A percentile compares a stretch with the other conserved stretches of the same genome.
phyloP scores from a whole-genome alignment of 768 basidiomycete genomes.

The Kwoniella newhampshirensis region DNA sequence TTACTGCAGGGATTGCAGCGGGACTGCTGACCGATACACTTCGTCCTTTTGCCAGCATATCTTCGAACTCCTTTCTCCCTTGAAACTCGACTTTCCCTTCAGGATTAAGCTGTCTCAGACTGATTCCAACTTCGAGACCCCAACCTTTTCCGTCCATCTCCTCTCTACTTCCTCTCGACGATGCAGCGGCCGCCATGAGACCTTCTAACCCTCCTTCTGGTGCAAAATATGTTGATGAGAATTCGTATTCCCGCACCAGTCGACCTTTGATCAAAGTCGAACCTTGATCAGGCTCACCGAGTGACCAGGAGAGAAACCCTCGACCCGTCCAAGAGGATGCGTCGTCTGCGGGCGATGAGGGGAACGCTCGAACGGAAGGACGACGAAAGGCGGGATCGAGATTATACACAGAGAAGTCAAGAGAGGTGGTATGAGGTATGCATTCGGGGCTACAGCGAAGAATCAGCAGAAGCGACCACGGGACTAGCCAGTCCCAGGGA shows the following conservation, averaged over 20 bases:
- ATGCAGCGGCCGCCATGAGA: conserved; percentile 33
- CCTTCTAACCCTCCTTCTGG: conserved; percentile 42
- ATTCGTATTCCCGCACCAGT: conserved; percentile 34
- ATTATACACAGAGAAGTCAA: conserved; percentile 48
- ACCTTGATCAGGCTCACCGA: conserved; percentile 30
- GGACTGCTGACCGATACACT: neutral
- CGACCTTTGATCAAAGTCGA: conserved; percentile 38
- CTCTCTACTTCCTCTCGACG: conserved; percentile 3
- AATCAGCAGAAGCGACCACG: neutral
- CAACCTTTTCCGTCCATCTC: conserved; percentile 40
- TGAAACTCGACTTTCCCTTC: conserved; percentile 32
- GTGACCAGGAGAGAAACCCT: conserved; percentile 46
- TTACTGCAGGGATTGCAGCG: conserved; percentile 9
- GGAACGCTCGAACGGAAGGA: conserved; percentile 20
- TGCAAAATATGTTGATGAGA: conserved; percentile 24
- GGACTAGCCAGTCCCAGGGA: too few species aligned
- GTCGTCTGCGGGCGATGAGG: conserved; percentile 14
- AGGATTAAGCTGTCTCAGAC: conserved; percentile 34
- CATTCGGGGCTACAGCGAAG: conserved; percentile 39
- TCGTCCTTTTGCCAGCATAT: conserved; percentile 27
- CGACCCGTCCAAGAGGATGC: conserved; percentile 40
- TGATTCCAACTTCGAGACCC: conserved; percentile 45
- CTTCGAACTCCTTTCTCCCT: conserved; percentile 37
- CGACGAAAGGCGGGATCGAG: conserved; percentile 32
- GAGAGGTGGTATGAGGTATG: conserved; percentile 30